Evolutionary conservation across 2,329 filamentous ascomycete species (phyloP), one percentile per base, ranked within the genome.

Genomic region (Triangularia setosa): DNA sequence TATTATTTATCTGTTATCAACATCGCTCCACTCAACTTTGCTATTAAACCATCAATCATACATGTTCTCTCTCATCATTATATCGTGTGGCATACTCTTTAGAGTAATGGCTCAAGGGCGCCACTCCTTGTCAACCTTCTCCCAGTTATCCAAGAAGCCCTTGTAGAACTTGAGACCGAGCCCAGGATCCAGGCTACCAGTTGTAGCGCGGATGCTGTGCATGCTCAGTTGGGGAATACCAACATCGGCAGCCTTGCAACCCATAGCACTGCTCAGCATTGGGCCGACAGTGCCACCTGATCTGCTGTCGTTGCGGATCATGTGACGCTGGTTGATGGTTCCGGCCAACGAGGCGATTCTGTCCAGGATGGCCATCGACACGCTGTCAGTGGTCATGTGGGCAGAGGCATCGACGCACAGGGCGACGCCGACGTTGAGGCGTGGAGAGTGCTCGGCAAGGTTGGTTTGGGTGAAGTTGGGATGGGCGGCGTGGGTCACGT

Each of bases 201-300:
- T 96, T 0, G 93, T 97, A 0, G 94, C 94, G 25, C 94, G 85
- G 69, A 98, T 90, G 60, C 87, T 91, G 77, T 98, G 94, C 94
- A 98, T 98, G 73, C 90, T 94, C 71, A 97, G 78, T 79, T 98
- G 94, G 4, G 93, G 89, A 72, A 98, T 89, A 14, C 94, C 94
- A 0, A 91, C 92, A 75, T 98, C 94, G 58, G 95, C 90, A 0
- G 92, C 87, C 60, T 91, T 81, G 65, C 96, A 88, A 28, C 94
- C 94, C 77, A 95, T 90, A 27, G 85, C 86, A 27, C 89, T 87
- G 69, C 88, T 92, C 35, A 97, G 83, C 85, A 93, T 93, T 0
- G 95, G 95, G 0, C 95, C 95, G n/a, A 98, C 93, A 0, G 95
- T 99, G 16, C 95, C 95, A 28, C 95, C 95, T 73, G 88, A 92